phyloP scores from a whole-genome alignment of 257 asterid genomes.

The Solanum chiquidenum region DNA sequence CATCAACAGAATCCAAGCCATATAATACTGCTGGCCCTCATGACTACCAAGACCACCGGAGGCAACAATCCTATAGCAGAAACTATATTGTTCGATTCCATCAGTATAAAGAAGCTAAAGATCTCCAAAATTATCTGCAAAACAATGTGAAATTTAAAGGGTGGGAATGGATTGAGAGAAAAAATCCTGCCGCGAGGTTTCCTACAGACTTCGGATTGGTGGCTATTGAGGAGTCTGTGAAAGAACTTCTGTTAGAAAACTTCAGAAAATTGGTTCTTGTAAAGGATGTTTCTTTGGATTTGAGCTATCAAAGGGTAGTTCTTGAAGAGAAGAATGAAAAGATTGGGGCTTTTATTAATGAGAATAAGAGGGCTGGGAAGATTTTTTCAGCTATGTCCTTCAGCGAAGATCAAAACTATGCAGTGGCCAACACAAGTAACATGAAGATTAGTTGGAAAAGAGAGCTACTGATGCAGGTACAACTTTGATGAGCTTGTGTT shows the following conservation, averaged over 20 bases:
- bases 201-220: slow-evolving; percentile 90
- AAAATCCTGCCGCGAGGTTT: slow-evolving; percentile 65
- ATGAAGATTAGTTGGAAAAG: slow-evolving; percentile 44
- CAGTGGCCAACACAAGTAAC: slow-evolving; percentile 22
- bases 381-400: slow-evolving; percentile 89
- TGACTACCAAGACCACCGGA: not conserved
- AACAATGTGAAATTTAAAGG: slow-evolving; percentile 47
- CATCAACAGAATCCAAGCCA: not conserved
- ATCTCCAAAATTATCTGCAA: slow-evolving; percentile 54
- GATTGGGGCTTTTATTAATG: slow-evolving; percentile 53
- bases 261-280: slow-evolving; percentile 67
- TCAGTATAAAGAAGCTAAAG: slow-evolving; percentile 42
- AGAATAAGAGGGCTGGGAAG: slow-evolving; percentile 84
- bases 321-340: slow-evolving; percentile 30
- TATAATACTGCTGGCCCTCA: not conserved
- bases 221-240: slow-evolving; percentile 44
- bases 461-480: slow-evolving; percentile 77
- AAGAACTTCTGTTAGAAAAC: slow-evolving; percentile 45
- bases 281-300: slow-evolving; percentile 78
- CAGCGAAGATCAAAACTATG: slow-evolving; percentile 20
- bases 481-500: not conserved
- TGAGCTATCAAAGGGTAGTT: slow-evolving; percentile 65
- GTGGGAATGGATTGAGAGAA: slow-evolving; percentile 90
- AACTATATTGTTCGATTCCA: slow-evolving; percentile 69
- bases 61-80: slow-evolving; percentile 10